A percentile compares a stretch with the other conserved stretches of the same genome.
These are phyloP conservation scores for Cenchrus americanus DNA, from an alignment of 176 grass and related monocot genomes.

Conservation along the genomic window DNA sequence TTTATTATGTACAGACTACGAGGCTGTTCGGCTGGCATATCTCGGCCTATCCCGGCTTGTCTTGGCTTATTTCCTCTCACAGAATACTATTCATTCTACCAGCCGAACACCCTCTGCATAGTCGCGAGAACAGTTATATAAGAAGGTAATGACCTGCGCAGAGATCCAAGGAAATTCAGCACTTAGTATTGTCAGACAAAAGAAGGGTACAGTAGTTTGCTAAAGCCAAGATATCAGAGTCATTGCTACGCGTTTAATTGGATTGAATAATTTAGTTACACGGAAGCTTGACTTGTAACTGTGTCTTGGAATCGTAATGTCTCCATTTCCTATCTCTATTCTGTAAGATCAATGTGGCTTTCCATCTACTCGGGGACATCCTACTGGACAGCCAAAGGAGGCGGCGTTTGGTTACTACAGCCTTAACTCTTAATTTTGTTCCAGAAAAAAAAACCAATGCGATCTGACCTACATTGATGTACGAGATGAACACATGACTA, in stretches of 20 bases:
- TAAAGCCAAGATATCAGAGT: background rate
- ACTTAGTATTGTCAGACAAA: slow-evolving; percentile 11
- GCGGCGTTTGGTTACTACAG: slow-evolving; percentile 1
- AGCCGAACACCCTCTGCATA: no score
- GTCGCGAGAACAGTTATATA: background rate
- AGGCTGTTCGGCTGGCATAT: no score
- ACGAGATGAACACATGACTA: background rate
- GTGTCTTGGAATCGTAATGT: no score
- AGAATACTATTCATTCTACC: no score
- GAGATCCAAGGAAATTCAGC: slow-evolving; percentile 23
- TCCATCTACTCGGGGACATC: no score
- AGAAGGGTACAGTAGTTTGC: background rate
- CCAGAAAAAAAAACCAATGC: background rate
- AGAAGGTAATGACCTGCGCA: slow-evolving; percentile 36
- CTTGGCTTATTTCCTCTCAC: no score
- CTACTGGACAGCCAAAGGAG: slow-evolving; percentile 1
- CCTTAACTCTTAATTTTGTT: background rate
- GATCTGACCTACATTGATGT: background rate
- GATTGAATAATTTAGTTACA: background rate
- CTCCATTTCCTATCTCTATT: no score
- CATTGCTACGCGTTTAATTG: background rate
- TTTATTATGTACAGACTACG: no score
- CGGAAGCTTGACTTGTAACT: background rate
- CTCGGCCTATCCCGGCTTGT: no score
- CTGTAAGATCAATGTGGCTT: no score